Base-by-base conservation (phyloP, 495 filamentous ascomycete species). In the Pyrenula massariospora region DNA sequence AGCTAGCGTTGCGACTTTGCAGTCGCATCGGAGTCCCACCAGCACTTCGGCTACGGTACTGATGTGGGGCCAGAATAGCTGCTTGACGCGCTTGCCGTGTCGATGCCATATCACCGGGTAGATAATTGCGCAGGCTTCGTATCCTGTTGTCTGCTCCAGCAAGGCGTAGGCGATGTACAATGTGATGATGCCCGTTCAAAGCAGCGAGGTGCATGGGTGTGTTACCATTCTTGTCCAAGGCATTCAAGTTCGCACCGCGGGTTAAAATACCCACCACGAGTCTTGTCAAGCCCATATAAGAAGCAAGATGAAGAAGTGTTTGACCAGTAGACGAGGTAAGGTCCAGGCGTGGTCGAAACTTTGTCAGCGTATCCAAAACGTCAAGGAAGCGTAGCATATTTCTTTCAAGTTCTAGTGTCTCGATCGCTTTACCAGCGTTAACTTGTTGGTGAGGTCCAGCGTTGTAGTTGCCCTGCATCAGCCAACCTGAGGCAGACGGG, bases 171-270 rank as follows among this genome's bases (percentile, higher is more conserved):
- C 84, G 80, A 54, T 84, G 79, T 10, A 93, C 79, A 59, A 94
- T 90, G 58, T 90, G 82, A 19, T 79, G 72, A 63, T 89, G 84
- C 36, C 84, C 80, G 67, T 84, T 83, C 60, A 95, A 74, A n/a
- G 87, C 83, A 24, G 90, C 90, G 61, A 91, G 76, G 63, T 93
- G 89, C 75, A 95, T 83, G 11, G 90, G 83, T 11, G 87, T 88
- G 66, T 89, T 91, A 24, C 90, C 90, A 53, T 83, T 86, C 56
- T 83, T 85, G 65, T 95, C 90, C 58, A 84, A 78, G 21, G 82
- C 67, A 60, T 92, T 83, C 0, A 86, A 82, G 59, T 84, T 85
- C 8, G 88, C 89, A n/a, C 88, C 88, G 60, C 87, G 82, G 12
- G 85, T 85, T 15, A 95, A 69, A 19, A 95, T 80, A 21, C 82